phyloP scores from a whole-genome alignment of 352 stramenopile genomes.

The Globisporangium nunn region DNA sequence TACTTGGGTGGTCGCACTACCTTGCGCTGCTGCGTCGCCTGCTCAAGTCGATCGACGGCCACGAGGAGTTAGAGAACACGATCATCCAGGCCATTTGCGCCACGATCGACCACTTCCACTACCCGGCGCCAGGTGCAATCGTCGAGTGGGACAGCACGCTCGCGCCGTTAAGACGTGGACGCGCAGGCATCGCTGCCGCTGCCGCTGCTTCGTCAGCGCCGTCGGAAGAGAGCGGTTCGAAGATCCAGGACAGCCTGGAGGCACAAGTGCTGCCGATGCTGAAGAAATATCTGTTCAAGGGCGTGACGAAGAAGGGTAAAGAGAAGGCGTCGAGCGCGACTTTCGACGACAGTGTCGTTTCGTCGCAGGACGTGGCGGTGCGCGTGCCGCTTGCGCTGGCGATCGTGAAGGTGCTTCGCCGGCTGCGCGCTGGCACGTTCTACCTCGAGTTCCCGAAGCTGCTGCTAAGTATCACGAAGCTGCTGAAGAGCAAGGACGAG shows the following conservation, averaged over 20 bases:
- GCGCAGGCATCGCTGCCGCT: constrained; percentile 2
- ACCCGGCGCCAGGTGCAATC: constrained; percentile 54
- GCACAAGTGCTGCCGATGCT: constrained; percentile 81
- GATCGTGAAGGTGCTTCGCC: constrained; percentile 95
- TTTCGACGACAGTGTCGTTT: constrained; percentile 42
- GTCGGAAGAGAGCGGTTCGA: constrained; percentile 26
- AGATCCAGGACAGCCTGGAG: constrained; percentile 76
- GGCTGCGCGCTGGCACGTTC: constrained; percentile 87
- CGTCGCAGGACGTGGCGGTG: constrained; percentile 55
- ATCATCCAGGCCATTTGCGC: constrained; percentile 90
- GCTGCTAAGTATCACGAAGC: constrained; percentile 86
- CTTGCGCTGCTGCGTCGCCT: constrained; percentile 87
- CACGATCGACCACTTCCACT: constrained; percentile 96
- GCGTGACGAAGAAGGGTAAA: constrained; percentile 41
- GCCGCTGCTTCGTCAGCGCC: constrained; percentile 9
- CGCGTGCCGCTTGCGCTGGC: constrained; percentile 92
- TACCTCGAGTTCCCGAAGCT: constrained; percentile 92
- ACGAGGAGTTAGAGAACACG: constrained; percentile 89
- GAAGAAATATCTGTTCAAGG: constrained; percentile 82
- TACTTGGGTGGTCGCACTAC: constrained; percentile 97
- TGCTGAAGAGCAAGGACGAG: constrained; percentile 90
- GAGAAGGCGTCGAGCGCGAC: constrained; percentile 23
- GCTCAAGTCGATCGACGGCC: constrained; percentile 88
- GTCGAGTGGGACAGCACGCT: constrained; percentile 23
- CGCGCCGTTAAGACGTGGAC: constrained; percentile 8